Evolutionary conservation across 169 alveolate genomes (phyloP).

Genomic region (Plasmodium cynomolgi): DNA sequence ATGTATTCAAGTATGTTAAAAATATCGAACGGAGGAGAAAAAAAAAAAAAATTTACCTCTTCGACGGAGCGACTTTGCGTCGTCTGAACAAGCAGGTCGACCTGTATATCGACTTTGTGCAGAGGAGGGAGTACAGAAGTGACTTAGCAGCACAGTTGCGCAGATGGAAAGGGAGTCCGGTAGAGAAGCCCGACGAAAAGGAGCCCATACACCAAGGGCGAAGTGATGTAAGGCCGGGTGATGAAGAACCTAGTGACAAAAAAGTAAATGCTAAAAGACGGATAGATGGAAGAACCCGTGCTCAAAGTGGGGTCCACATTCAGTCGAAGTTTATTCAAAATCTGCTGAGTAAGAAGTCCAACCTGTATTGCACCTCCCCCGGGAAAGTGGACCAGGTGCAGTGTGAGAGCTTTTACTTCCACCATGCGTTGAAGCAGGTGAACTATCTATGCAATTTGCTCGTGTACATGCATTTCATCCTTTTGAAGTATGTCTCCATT

Average conservation of each 20-base stretch:
- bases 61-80: constrained; percentile 10
- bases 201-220: not conserved
- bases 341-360: constrained; percentile 23
- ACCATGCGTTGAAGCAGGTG: constrained; percentile 45
- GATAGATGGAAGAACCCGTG: not conserved
- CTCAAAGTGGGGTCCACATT: not conserved
- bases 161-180: not conserved
- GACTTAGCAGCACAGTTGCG: constrained; percentile 7
- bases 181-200: not conserved
- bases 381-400: not conserved
- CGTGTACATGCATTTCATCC: constrained; percentile 29
- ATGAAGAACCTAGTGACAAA: not conserved
- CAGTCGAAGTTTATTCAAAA: constrained; percentile 31
- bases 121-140: constrained; percentile 36
- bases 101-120: constrained; percentile 29
- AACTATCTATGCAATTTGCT: constrained; percentile 38
- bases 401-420: constrained; percentile 14
- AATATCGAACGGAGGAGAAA: constrained; percentile 27
- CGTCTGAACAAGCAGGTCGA: constrained; percentile 55
- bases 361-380: not conserved
- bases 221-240: not conserved
- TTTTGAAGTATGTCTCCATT: constrained; percentile 35
- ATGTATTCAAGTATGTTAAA: constrained; percentile 53
- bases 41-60: constrained; percentile 17
- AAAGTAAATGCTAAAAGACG: not conserved